Evolutionary conservation across 495 filamentous ascomycete species (phyloP).

Genomic region (Annulohypoxylon nitens): DNA sequence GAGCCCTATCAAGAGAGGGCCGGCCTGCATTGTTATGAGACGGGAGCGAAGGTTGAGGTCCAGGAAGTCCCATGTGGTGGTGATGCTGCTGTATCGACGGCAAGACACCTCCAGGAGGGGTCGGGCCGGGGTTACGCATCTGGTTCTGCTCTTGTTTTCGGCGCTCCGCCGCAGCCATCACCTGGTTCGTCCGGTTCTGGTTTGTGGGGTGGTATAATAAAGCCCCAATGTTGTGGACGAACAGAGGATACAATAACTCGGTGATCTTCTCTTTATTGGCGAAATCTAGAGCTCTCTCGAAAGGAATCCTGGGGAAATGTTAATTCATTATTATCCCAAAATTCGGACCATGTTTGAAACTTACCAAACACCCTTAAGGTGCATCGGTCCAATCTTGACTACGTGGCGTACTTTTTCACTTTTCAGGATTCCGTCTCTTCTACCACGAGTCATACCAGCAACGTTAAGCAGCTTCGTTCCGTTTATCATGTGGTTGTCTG

Average conservation of each 20-base stretch:
- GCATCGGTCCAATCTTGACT: constrained; percentile 99
- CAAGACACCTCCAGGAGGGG: constrained; percentile 56
- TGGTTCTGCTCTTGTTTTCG: constrained; percentile 72
- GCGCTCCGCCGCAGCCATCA: constrained; percentile 87
- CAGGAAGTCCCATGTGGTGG: constrained; percentile 81
- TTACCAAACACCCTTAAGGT: constrained; percentile 98
- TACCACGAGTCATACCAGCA: constrained; percentile 96
- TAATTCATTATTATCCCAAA: constrained; percentile 21
- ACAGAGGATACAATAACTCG: constrained; percentile 92
- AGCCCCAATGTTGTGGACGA: constrained; percentile 96
- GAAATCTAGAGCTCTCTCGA: constrained; percentile 95
- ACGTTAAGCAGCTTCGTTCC: constrained; percentile 97
- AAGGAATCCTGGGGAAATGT: constrained; percentile 82
- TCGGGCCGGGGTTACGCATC: constrained; percentile 62
- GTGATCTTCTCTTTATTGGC: constrained; percentile 99
- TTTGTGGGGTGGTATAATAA: constrained; percentile 96
- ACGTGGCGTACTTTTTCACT: constrained; percentile 97
- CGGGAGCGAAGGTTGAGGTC: constrained; percentile 76
- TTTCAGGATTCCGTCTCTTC: constrained; percentile 96
- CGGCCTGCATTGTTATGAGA: constrained; percentile 78
- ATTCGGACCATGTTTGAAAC: constrained; percentile 52
- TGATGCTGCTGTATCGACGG: constrained; percentile 79
- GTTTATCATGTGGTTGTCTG: constrained; percentile 99
- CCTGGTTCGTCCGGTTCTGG: constrained; percentile 80
- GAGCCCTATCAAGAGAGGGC: constrained; percentile 81